phyloP scores from a whole-genome alignment of 2,329 filamentous ascomycete genomes.

The Dendryphion nanum region DNA sequence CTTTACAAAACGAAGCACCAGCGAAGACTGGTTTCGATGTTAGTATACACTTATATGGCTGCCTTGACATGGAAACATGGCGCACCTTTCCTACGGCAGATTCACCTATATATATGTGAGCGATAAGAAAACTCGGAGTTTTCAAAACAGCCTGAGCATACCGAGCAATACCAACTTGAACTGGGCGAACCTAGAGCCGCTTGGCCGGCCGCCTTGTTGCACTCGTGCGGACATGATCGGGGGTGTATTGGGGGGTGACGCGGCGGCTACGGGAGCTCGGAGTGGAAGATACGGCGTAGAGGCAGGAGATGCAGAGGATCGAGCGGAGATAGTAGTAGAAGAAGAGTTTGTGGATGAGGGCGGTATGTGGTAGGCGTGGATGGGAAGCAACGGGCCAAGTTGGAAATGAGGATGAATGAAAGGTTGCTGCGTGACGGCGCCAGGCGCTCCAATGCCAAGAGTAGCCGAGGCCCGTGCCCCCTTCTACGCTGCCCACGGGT shows the following conservation, averaged over 20 bases:
- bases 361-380: neutral
- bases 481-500: constrained; percentile 2
- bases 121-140: neutral
- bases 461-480: no score
- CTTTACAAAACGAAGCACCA: constrained; percentile 98
- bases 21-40: constrained; percentile 70
- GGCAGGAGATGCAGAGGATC: no score
- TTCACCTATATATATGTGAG: constrained; percentile 66
- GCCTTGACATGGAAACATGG: constrained; percentile 20
- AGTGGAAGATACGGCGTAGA: no score
- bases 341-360: constrained; percentile 1
- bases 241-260: constrained; percentile 15
- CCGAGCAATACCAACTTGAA: constrained; percentile 98
- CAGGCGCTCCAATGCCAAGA: no score
- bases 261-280: no score
- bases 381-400: neutral
- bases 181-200: constrained; percentile 82
- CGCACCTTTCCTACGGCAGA: constrained; percentile 96
- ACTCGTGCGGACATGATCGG: constrained; percentile 77
- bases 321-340: neutral
- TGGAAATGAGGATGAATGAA: constrained; percentile 11
- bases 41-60: constrained; percentile 23
- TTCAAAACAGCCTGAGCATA: constrained; percentile 48
- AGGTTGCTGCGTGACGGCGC: constrained; percentile 12
- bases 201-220: constrained; percentile 66